Percentiles rank a stretch among this genome's conserved stretches.
phyloP scores from a whole-genome alignment of 2,329 filamentous ascomycete species.

The Talaromyces atroroseus region DNA sequence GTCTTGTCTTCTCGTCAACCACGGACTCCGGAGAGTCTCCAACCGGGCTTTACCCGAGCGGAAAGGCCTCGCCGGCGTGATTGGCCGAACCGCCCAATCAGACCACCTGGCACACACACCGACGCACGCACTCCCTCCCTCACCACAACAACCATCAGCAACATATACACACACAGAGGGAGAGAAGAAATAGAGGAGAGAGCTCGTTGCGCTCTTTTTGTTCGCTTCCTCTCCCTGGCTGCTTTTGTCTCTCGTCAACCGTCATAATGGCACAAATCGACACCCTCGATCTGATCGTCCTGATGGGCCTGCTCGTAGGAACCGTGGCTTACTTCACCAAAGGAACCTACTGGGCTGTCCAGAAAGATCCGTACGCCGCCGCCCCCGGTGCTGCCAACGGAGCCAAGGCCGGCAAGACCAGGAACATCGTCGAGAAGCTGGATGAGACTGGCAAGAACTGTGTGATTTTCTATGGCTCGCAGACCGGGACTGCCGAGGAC shows the following conservation, averaged over 20 bases:
- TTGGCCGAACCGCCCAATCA: neutral
- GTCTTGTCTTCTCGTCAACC: too few relatives aligned
- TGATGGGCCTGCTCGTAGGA: slow-evolving; percentile 75
- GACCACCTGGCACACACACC: neutral
- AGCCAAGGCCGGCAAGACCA: slow-evolving; percentile 74
- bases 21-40: slow-evolving; percentile 16
- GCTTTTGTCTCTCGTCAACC: neutral
- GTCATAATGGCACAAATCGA: slow-evolving; percentile 85
- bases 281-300: slow-evolving; percentile 89
- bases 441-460: slow-evolving; percentile 95
- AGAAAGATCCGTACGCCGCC: slow-evolving; percentile 84
- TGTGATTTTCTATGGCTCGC: slow-evolving; percentile 96
- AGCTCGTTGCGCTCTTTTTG: neutral
- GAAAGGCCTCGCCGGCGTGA: too few relatives aligned
- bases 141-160: too few relatives aligned
- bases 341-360: slow-evolving; percentile 84
- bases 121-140: neutral
- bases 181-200: neutral
- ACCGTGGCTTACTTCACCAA: slow-evolving; percentile 97
- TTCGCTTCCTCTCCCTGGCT: neutral
- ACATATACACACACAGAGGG: neutral
- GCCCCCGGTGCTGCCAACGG: slow-evolving; percentile 61
- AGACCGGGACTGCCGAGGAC: slow-evolving; percentile 97
- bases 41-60: slow-evolving; percentile 43
- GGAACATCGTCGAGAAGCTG: slow-evolving; percentile 93